phyloP scores from a whole-genome alignment of 2,329 filamentous ascomycete species.

The Neocucurbitaria cava region DNA sequence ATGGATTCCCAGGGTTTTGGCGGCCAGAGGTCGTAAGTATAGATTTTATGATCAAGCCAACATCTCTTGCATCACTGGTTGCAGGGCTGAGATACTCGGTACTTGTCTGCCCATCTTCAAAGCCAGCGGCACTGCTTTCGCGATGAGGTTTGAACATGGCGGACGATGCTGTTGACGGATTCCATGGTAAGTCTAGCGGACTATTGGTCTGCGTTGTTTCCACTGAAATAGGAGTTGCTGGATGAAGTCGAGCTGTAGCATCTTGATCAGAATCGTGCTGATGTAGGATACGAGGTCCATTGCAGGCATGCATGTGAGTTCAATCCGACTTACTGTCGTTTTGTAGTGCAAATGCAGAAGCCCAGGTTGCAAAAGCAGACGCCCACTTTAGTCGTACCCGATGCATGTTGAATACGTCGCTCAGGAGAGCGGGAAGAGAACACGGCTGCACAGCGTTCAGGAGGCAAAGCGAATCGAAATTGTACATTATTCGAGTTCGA shows the following conservation, averaged over 20 bases:
- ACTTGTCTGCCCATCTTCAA: not conserved
- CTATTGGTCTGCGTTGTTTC: not conserved
- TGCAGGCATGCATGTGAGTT: not conserved
- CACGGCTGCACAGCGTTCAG: not conserved
- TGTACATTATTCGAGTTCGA: no score
- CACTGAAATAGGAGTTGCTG: not conserved
- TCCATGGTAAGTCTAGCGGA: not conserved
- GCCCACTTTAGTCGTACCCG: not conserved
- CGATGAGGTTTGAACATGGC: constrained; percentile 3
- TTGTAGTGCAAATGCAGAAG: not conserved
- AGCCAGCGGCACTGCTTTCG: not conserved
- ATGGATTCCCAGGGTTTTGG: not conserved
- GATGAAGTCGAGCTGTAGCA: constrained; percentile 4
- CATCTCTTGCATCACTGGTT: no score
- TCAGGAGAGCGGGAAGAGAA: no score
- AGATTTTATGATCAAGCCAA: no score
- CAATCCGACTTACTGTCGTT: constrained; percentile 1
- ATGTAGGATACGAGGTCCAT: not conserved
- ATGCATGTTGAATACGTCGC: not conserved
- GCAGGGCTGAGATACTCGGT: not conserved
- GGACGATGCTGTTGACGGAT: not conserved
- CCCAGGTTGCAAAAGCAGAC: not conserved
- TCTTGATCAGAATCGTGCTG: not conserved
- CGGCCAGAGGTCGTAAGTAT: no score
- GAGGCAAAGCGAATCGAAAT: no score